These are phyloP conservation scores for Verticillium longisporum DNA, from an alignment of 2,329 filamentous ascomycete genomes.

Conservation along the genomic window DNA sequence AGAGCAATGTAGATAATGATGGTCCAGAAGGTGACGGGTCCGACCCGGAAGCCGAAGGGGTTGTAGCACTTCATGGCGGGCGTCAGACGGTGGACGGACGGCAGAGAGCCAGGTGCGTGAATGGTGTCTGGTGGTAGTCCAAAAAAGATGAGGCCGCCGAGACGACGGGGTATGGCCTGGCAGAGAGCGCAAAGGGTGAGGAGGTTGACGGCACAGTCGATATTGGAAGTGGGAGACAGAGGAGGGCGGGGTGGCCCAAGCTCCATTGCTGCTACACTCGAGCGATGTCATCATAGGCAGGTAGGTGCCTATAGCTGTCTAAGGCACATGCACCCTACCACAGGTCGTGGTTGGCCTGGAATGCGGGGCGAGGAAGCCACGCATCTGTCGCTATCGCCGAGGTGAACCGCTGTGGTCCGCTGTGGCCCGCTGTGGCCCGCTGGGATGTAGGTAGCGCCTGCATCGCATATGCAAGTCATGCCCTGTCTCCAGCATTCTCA, in stretches of 20 bases:
- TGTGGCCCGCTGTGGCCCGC: neutral
- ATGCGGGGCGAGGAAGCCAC: neutral
- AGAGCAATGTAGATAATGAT: slow-evolving; percentile 72
- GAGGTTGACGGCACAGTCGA: neutral
- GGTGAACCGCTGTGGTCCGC: neutral
- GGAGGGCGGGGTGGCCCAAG: neutral
- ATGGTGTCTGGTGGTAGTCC: neutral
- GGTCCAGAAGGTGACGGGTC: slow-evolving; percentile 75
- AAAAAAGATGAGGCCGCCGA: neutral
- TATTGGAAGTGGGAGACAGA: neutral
- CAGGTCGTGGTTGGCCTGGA: too few relatives aligned
- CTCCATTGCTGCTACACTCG: neutral
- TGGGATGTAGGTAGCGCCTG: neutral
- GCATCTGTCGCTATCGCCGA: neutral
- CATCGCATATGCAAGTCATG: neutral
- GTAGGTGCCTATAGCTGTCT: too few relatives aligned
- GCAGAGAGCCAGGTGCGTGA: neutral
- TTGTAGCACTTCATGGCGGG: slow-evolving; percentile 26
- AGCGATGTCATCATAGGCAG: neutral
- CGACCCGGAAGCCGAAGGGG: slow-evolving; percentile 70
- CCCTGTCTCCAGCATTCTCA: neutral
- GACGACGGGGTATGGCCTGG: neutral
- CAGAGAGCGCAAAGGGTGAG: neutral
- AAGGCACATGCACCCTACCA: too few relatives aligned
- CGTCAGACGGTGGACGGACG: neutral